Base-by-base conservation (phyloP, 768 basidiomycete species). In the Tricholoma hemisulphureum region DNA sequence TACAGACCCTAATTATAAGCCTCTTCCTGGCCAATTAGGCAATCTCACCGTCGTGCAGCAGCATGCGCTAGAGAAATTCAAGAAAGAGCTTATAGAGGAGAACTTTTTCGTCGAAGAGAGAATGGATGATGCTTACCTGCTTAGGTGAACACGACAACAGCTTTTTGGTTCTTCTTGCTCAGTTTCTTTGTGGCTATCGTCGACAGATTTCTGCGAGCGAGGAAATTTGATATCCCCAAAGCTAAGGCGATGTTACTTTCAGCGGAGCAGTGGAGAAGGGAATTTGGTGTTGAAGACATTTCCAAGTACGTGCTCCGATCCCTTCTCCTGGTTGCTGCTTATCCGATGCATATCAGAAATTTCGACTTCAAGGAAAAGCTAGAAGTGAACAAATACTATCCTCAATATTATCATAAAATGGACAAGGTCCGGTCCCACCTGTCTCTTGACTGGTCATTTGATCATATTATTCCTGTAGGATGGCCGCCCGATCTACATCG, bases 391-490 rank as follows among this genome's bases (percentile, higher is more conserved):
- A 89, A 91, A 75, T 93, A 89, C 66, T 98, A 97, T 67, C 95
- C 95, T 2, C 94, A 96, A 66, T 97, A 84, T 74, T 97, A 98
- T 72, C 96, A 98, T 78, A 95, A 93, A 78, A 89, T 80, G 63
- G 96, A 98, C 80, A 94, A 88, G 80, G 93, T 93, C 55, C 35
- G 78, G 51, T 23, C 26, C 41, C 26, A 18, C 10, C 34, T 21
- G 13, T 13, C n/a, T 45, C 28, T 37, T 26, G 53, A 37, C 35
- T 32, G 23, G 49, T 6, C 37, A 35, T 51, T 35, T 50, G 46
- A 48, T 62, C 29, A 49, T 53, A 56, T 29, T 46, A 35, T 53
- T 21, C 1, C 31, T 50, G 10, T 66, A 95, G 92, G 95, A 97
- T 63, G 96, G 96, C 18, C 87, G 95, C 57, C 97, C 97, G 8